Evolutionary conservation across 352 stramenopile species (phyloP), one percentile per base, ranked within the genome.

Genomic region (Elongisporangium anandrum): DNA sequence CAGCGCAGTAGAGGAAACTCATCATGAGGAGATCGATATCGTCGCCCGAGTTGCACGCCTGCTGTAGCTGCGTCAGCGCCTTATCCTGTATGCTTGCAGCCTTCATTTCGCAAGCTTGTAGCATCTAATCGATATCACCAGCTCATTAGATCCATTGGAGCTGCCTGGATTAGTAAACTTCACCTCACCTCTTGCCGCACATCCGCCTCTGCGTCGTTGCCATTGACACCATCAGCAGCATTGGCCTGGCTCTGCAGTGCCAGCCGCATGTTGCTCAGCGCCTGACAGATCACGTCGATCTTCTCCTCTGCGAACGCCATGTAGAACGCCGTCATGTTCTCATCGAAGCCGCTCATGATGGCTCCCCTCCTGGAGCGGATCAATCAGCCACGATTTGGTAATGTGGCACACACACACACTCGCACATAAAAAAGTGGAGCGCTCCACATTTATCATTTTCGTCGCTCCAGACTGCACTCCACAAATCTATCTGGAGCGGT

Each of bases 281-380:
- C 72, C 56, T 87, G 79, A 48, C 77, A 86, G 50, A 87, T 75
- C 41, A 72, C 68, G 47, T 92, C 84, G 26, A 92, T 60, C 58
- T 85, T 73, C 48, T 88, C 66, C 69, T 94, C 84, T 21, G 84
- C 84, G 50, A 90, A 72, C 57, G 76, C 84, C 77, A 90, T 79
- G 75, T 92, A 90, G 70, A 94, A 94, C 59, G 75, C 65, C 60
- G 72, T 90, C 65, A 94, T 72, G 68, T 82, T 85, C 60, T 90
- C 78, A 63, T 94, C 76, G 61, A 94, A 94, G 29, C 29, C 29
- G 72, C 71, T 77, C 79, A 88, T 91, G 48, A 23, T n/a, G 41
- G 29, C 12, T 26, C 50, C 24, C 24, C 24, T 34, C n/a, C n/a
- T n/a, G n/a, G n/a, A n/a, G n/a, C n/a, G n/a, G n/a, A 34, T 34